phyloP scores from a whole-genome alignment of 768 basidiomycete genomes.

The Tricholoma furcatifolium region DNA sequence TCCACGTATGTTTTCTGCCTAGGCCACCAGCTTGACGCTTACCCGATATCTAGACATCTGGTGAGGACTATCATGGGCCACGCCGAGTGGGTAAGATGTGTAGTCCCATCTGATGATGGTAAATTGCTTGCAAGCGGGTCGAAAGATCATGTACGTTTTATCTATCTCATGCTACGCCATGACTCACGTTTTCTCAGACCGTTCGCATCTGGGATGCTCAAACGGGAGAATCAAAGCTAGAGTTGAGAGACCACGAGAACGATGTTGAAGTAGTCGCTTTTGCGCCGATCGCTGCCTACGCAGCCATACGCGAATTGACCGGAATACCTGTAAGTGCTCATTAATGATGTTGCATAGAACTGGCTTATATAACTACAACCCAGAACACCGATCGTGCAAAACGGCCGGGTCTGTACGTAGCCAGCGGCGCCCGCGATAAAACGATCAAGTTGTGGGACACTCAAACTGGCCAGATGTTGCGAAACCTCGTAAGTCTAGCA shows the following conservation, averaged over 20 bases:
- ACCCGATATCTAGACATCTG: conserved; percentile 52
- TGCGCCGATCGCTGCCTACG: conserved; percentile 73
- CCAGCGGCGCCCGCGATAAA: conserved; percentile 89
- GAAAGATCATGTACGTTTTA: conserved; percentile 73
- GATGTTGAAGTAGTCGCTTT: conserved; percentile 82
- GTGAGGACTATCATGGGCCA: conserved; percentile 76
- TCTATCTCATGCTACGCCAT: neutral
- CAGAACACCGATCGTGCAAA: conserved; percentile 54
- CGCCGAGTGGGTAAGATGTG: conserved; percentile 81
- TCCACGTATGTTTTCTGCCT: conserved; percentile 59
- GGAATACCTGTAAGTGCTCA: conserved; percentile 57
- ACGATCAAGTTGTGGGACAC: conserved; percentile 91
- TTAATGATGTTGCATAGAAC: neutral
- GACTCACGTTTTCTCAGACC: conserved; percentile 46
- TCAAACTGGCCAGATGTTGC: conserved; percentile 75
- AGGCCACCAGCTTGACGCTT: neutral
- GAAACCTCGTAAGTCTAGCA: conserved; percentile 58
- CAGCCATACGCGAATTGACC: conserved; percentile 74
- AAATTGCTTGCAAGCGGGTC: conserved; percentile 76
- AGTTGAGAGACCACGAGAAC: conserved; percentile 86
- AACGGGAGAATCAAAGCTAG: conserved; percentile 75
- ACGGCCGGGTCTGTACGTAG: conserved; percentile 59
- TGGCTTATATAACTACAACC: conserved; percentile 4
- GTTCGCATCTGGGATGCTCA: conserved; percentile 73
- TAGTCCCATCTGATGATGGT: conserved; percentile 68